Evolutionary conservation across 441 rosid genomes (phyloP).

Genomic region (Metrosideros polymorpha): DNA sequence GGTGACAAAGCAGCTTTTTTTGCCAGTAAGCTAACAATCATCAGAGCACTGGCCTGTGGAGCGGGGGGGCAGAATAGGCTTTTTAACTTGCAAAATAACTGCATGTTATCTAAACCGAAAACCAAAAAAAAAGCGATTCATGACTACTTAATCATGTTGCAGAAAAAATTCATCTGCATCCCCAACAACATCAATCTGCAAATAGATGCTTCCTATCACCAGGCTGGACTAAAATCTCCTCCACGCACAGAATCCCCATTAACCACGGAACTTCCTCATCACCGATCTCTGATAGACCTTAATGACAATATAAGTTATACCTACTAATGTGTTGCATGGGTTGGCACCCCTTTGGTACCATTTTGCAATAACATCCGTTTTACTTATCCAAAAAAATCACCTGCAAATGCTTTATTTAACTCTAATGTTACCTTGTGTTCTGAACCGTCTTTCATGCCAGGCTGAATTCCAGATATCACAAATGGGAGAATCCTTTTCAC

Average conservation of each 20-base stretch:
- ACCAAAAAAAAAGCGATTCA: neutral
- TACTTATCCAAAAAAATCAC: neutral
- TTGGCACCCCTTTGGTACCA: neutral
- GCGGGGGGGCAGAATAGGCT: neutral
- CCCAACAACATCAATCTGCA: neutral
- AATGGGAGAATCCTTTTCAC: conserved; percentile 83
- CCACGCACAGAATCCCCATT: neutral
- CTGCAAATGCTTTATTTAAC: neutral
- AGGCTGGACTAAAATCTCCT: neutral
- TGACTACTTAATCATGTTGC: neutral
- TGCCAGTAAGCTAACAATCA: conserved; percentile 77
- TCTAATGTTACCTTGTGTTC: conserved; percentile 67
- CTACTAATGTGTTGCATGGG: neutral
- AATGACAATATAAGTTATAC: neutral
- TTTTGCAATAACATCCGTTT: neutral
- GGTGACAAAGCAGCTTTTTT: conserved; percentile 60
- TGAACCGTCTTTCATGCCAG: conserved; percentile 39
- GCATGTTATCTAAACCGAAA: neutral
- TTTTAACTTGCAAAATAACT: neutral
- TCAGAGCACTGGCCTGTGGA: conserved; percentile 84
- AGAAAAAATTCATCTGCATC: neutral
- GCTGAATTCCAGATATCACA: conserved; percentile 70
- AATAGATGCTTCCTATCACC: neutral
- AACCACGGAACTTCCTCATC: neutral
- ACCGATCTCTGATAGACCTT: neutral